These are phyloP conservation scores for Penicillium oxalicum DNA, from an alignment of 2,329 filamentous ascomycete genomes.

Conservation along the genomic window DNA sequence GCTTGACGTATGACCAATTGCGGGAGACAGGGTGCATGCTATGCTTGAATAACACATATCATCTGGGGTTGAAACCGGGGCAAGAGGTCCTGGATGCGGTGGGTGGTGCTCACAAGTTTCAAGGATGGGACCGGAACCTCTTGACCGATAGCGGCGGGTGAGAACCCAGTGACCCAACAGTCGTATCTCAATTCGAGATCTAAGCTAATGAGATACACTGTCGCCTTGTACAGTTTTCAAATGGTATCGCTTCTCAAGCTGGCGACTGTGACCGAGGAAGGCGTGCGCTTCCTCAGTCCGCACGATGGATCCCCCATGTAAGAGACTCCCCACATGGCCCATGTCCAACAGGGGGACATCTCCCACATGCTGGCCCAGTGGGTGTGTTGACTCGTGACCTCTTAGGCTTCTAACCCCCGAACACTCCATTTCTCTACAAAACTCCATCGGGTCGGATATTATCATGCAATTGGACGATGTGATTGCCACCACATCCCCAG, in stretches of 20 bases:
- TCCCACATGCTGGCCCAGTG: background rate
- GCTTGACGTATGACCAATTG: constrained; percentile 84
- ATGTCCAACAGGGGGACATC: background rate
- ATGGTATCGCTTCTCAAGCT: constrained; percentile 96
- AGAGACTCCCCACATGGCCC: constrained; percentile 8
- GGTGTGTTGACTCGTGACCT: background rate
- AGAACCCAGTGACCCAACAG: constrained; percentile 17
- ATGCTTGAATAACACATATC: constrained; percentile 97
- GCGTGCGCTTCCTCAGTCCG: constrained; percentile 90
- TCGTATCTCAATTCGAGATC: background rate
- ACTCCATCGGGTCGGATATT: constrained; percentile 95
- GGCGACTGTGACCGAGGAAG: constrained; percentile 89
- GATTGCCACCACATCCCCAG: constrained; percentile 89
- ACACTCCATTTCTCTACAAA: constrained; percentile 92
- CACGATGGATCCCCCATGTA: constrained; percentile 91
- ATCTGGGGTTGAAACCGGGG: constrained; percentile 89
- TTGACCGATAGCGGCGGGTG: constrained; percentile 62
- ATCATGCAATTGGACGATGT: constrained; percentile 99
- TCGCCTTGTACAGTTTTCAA: constrained; percentile 63
- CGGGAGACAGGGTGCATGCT: constrained; percentile 83
- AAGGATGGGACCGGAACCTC: constrained; percentile 93
- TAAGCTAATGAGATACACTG: constrained; percentile 2
- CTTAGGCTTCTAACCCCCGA: constrained; percentile 80
- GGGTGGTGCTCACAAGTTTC: constrained; percentile 87
- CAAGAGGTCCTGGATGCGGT: constrained; percentile 80